phyloP scores from a whole-genome alignment of 2,329 filamentous ascomycete genomes.

The Diaporthe eres region DNA sequence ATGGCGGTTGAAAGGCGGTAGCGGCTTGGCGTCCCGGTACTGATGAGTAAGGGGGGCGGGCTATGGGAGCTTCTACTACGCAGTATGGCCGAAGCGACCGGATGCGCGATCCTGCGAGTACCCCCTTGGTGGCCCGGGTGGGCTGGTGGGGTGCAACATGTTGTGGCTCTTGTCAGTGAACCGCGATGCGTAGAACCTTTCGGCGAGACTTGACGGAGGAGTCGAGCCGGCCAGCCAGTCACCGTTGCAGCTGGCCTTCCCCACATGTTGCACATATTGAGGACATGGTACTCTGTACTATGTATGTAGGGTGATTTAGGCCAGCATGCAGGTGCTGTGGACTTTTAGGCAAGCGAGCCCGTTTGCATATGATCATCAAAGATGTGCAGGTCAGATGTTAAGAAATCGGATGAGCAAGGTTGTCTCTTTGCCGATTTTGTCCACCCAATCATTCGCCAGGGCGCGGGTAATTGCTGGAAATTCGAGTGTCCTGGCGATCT shows the following conservation, averaged over 20 bases:
- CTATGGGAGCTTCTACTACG: slow-evolving; percentile 19
- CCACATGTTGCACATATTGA: slow-evolving; percentile 33
- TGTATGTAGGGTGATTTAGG: slow-evolving; percentile 22
- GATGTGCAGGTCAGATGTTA: slow-evolving; percentile 44
- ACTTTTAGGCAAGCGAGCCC: slow-evolving; percentile 29
- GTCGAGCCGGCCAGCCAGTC: slow-evolving; percentile 35
- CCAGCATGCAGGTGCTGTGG: slow-evolving; percentile 37
- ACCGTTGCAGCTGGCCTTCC: slow-evolving; percentile 24
- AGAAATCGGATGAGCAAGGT: slow-evolving; percentile 19
- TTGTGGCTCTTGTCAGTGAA: not conserved
- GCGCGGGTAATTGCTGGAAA: slow-evolving; percentile 29
- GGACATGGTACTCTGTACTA: not conserved
- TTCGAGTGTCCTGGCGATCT: slow-evolving; percentile 31
- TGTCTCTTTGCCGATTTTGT: slow-evolving; percentile 29
- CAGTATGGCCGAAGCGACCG: not conserved
- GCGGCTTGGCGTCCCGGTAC: slow-evolving; percentile 38
- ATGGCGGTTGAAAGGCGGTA: slow-evolving; percentile 30
- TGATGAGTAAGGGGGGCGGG: slow-evolving; percentile 14
- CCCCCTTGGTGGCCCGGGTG: not conserved
- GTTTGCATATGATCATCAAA: slow-evolving; percentile 37
- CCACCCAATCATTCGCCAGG: slow-evolving; percentile 20
- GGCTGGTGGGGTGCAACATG: slow-evolving; percentile 1
- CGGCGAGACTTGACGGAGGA: slow-evolving; percentile 25
- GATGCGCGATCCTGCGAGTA: slow-evolving; percentile 12
- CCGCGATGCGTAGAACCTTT: not conserved